Evolutionary conservation across 306 rosid species (phyloP), one percentile per base, ranked within the genome.

Genomic region (Quercus agrifolia): DNA sequence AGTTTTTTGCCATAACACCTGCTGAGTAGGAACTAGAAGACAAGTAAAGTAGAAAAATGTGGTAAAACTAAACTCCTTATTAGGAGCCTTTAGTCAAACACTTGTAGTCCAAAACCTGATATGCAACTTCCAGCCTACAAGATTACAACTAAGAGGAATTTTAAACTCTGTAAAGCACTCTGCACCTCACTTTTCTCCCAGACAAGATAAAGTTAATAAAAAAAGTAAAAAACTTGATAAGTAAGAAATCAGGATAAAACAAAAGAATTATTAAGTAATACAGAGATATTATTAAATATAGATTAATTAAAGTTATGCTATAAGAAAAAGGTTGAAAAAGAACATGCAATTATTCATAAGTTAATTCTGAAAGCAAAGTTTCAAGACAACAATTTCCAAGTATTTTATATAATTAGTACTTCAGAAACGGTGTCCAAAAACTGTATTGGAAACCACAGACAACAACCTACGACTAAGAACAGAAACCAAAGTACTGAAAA

Each of bases 31-130:
- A 23, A 23, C 75, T 13, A 62, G 66, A 68, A 69, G 52, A 67
- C 30, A 15, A 35, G 68, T 17, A 21, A 59, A 75, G 55, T 15
- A 58, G 73, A 56, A 77, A 9, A 28, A 69, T 14, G 46, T 59
- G 18, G 52, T 12, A 14, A 21, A 17, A 51, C 79, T 30, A 62
- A 54, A 81, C 30, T 58, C 85, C 76, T 81, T 70, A 49, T 57
- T 41, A 41, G 46, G 61, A 56, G 76, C 82, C 69, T 75, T 77
- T 31, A 67, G 84, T 74, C 90, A 87, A 87, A 87, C 82, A 85
- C 79, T 73, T 79, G 80, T 73, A 44, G 20, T 77, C 75, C 83
- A 72, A n/a, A 83, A 64, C 58, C 35, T 31, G 62, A 38, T 38
- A 78, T 59, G 25, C 27, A 70, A 57, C 11, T 79, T 54, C n/a